Evolutionary conservation across 306 rosid species (phyloP).

Genomic region (Glycine soja): DNA sequence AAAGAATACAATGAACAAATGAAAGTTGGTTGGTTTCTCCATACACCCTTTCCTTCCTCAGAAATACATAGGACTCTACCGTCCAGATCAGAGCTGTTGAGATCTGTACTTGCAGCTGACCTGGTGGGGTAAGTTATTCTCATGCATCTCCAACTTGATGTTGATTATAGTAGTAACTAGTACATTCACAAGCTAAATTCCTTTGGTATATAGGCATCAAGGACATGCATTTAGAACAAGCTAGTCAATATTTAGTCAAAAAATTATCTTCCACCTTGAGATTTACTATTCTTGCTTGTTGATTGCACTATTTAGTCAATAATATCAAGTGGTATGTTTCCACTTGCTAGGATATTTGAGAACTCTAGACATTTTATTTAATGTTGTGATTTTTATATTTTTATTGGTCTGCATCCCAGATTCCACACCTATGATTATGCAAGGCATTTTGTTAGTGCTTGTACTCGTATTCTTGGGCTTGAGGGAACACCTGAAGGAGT

Average conservation of each 20-base stretch:
- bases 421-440: slow-evolving; percentile 99
- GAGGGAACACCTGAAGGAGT: slow-evolving; percentile 99
- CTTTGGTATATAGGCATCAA: too few relatives aligned
- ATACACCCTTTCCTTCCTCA: slow-evolving; percentile 99
- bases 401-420: slow-evolving; percentile 56
- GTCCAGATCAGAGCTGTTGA: slow-evolving; percentile 82
- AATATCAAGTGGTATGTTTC: neutral
- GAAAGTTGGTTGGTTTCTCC: slow-evolving; percentile 99
- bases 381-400: slow-evolving; percentile 23
- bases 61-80: slow-evolving; percentile 95
- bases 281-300: slow-evolving; percentile 16
- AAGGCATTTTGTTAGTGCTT: slow-evolving; percentile 96
- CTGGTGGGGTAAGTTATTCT: slow-evolving; percentile 85
- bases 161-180: neutral
- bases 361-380: slow-evolving; percentile 21
- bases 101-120: slow-evolving; percentile 96
- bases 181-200: too few relatives aligned
- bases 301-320: slow-evolving; percentile 16
- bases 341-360: neutral
- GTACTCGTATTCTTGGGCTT: slow-evolving; percentile 95
- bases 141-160: slow-evolving; percentile 29
- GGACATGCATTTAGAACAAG: too few relatives aligned
- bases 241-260: too few relatives aligned
- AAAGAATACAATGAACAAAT: slow-evolving; percentile 75
- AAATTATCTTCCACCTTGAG: slow-evolving; percentile 12